phyloP scores from a whole-genome alignment of 257 asterid species.

The Schizonepeta tenuifolia region DNA sequence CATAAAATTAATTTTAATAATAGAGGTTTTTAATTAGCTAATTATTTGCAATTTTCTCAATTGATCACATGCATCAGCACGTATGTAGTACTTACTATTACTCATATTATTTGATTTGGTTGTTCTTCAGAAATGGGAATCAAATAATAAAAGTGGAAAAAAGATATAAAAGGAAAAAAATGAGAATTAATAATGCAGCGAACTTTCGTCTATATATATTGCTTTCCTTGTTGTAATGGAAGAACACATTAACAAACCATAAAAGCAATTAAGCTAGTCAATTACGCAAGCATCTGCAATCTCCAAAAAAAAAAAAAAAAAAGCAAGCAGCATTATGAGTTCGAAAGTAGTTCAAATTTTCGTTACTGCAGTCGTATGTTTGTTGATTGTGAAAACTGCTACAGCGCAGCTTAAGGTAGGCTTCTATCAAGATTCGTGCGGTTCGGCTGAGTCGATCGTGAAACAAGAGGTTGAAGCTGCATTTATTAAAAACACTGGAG shows the following conservation, averaged over 20 bases:
- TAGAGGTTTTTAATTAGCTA: no score
- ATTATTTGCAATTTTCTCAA: no score
- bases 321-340: constrained; percentile 39
- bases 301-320: no score
- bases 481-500: constrained; percentile 48
- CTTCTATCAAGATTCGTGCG: constrained; percentile 54
- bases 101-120: no score
- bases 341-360: constrained; percentile 23
- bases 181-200: neutral
- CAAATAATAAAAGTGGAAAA: no score
- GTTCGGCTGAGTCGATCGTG: constrained; percentile 55
- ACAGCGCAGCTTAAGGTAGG: constrained; percentile 63
- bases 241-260: neutral
- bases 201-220: constrained; percentile 43
- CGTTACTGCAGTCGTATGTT: constrained; percentile 25
- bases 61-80: no score
- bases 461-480: constrained; percentile 59
- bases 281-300: no score
- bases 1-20: no score
- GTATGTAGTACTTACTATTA: no score
- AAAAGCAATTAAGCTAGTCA: constrained; percentile 4
- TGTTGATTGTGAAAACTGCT: constrained; percentile 29
- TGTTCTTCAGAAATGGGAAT: no score
- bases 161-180: neutral
- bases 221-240: constrained; percentile 3